Evolutionary conservation across 2,329 filamentous ascomycete species (phyloP).

Genomic region (Teratosphaeria epicoccoides): DNA sequence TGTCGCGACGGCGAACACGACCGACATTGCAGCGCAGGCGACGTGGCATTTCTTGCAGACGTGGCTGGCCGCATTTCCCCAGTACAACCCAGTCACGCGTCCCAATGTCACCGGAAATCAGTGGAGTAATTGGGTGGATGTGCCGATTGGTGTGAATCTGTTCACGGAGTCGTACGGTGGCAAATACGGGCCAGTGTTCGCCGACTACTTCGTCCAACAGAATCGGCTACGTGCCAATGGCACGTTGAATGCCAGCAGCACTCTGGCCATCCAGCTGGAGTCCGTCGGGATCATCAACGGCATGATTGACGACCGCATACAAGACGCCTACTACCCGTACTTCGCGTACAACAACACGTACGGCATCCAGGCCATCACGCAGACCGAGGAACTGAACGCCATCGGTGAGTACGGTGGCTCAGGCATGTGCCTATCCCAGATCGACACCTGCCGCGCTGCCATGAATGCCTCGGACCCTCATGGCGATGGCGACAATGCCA

Average conservation of each 20-base stretch:
- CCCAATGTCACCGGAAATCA: slow-evolving; percentile 43
- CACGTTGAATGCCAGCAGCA: slow-evolving; percentile 38
- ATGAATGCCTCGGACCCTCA: slow-evolving; percentile 24
- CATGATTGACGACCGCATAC: slow-evolving; percentile 54
- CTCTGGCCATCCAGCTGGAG: slow-evolving; percentile 49
- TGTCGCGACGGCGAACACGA: slow-evolving; percentile 24
- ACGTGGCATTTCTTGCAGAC: slow-evolving; percentile 56
- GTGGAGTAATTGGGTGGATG: slow-evolving; percentile 5
- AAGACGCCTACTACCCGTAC: slow-evolving; percentile 46
- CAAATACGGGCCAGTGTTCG: slow-evolving; percentile 57
- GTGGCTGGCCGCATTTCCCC: slow-evolving; percentile 38
- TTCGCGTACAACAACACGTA: slow-evolving; percentile 59
- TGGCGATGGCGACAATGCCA: slow-evolving; percentile 23
- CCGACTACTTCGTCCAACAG: slow-evolving; percentile 48
- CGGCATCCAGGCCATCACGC: slow-evolving; percentile 46
- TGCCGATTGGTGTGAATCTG: slow-evolving; percentile 39
- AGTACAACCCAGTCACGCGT: slow-evolving; percentile 32
- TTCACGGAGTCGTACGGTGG: slow-evolving; percentile 50
- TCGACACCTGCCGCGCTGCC: slow-evolving; percentile 24
- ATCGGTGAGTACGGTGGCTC: slow-evolving; percentile 36
- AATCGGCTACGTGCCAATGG: slow-evolving; percentile 48
- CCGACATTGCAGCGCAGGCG: slow-evolving; percentile 31
- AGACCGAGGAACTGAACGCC: slow-evolving; percentile 37
- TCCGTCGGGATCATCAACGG: slow-evolving; percentile 63
- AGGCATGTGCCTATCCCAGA: slow-evolving; percentile 21